Evolutionary conservation across 441 rosid genomes (phyloP), one percentile per base, ranked within the genome.

Genomic region (Jatropha podagrica): DNA sequence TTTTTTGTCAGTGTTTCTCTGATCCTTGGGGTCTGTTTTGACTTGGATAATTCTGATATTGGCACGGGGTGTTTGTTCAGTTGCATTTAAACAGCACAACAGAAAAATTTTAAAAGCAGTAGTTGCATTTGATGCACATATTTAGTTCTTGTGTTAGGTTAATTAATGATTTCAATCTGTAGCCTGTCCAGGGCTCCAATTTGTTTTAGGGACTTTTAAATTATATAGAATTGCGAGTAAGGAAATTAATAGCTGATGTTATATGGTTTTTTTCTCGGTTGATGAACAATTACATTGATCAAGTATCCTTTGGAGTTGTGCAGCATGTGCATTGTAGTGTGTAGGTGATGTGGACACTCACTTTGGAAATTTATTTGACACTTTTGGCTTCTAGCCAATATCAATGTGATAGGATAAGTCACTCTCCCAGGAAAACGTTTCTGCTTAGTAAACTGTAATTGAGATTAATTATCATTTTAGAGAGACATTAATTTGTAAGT

Each of bases 71-170:
- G 32, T 32, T 32, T 32, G 32, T 32, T 32, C 32, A 32, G 32
- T 32, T 32, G 32, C 32, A 32, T 32, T 73, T 58, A 42, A 48
- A 5, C 56, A 14, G 18, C 32, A 40, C 11, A 17, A 52, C 15
- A 12, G 68, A 69, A 20, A 64, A 20, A 41, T 9, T 10, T 13
- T 58, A 15, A 10, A 12, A 8, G 8, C 0, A 38, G 0, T 71
- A 69, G 18, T 58, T 69, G 54, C 61, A 73, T 63, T 63, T 18
- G 62, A 18, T 73, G 63, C 38, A 26, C 32, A 32, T 32, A 1
- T 32, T 32, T 32, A 32, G 32, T 32, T 32, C 32, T 32, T 32
- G 32, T 32, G 1, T 32, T 32, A 32, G 32, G 1, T 32, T 32
- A 32, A 0, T 51, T 12, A 51, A 51, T 51, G 7, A 11, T 44